These are phyloP conservation scores for Trametes hirsuta DNA, from an alignment of 1,284 basidiomycete species.

Conservation along the genomic window DNA sequence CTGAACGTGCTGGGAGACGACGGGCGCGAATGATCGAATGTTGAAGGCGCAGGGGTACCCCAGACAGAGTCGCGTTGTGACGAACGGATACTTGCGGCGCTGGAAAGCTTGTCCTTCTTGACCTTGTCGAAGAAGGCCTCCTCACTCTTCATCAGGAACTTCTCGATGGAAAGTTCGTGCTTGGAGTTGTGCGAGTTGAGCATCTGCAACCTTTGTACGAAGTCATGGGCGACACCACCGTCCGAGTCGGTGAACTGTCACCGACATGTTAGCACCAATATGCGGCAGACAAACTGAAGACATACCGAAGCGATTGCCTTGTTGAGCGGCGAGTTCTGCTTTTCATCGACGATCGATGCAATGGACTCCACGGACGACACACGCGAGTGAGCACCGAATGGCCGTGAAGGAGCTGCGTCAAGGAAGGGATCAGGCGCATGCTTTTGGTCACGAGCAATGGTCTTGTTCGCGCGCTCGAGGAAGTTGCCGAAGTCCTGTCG, in stretches of 20 bases:
- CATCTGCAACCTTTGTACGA: constrained; percentile 82
- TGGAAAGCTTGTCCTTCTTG: constrained; percentile 82
- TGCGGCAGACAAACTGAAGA: constrained; percentile 6
- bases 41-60: constrained; percentile 71
- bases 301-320: constrained; percentile 87
- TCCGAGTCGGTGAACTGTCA: constrained; percentile 84
- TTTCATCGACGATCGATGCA: constrained; percentile 87
- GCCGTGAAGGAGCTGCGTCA: constrained; percentile 66
- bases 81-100: constrained; percentile 77
- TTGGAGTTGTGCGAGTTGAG: constrained; percentile 88
- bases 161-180: constrained; percentile 89
- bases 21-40: constrained; percentile 73
- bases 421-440: constrained; percentile 85
- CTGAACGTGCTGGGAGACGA: constrained; percentile 64
- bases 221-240: constrained; percentile 87
- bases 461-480: constrained; percentile 81
- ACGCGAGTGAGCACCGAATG: constrained; percentile 82
- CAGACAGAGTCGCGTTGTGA: constrained; percentile 82
- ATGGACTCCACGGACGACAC: constrained; percentile 86
- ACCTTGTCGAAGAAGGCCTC: constrained; percentile 91
- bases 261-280: constrained; percentile 4
- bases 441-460: constrained; percentile 78
- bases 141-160: constrained; percentile 87
- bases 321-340: constrained; percentile 85
- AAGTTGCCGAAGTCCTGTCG: constrained; percentile 72